Percentiles rank a stretch among this genome's conserved stretches.
Conservation (phyloP, 2,329 filamentous ascomycete genomes). For the Orbilia brochopaga region DNA sequence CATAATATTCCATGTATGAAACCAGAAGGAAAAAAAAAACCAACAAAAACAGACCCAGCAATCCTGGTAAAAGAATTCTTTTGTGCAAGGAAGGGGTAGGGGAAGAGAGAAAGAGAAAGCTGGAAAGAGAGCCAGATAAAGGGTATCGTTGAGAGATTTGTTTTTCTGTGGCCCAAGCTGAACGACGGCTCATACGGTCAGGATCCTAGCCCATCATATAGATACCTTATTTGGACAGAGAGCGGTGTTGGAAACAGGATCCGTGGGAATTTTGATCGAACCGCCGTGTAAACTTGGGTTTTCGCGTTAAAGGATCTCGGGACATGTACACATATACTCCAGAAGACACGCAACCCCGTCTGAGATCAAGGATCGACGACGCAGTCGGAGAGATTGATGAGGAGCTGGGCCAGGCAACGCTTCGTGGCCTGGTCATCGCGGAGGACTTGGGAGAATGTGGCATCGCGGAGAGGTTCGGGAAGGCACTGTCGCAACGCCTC, state of each 20-base stretch:
- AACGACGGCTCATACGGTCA: not conserved
- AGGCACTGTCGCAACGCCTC: slow-evolving; percentile 95
- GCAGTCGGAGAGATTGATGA: slow-evolving; percentile 94
- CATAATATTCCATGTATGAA: slow-evolving; percentile 29
- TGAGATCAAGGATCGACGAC: slow-evolving; percentile 64
- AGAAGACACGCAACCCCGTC: not conserved
- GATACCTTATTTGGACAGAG: no score
- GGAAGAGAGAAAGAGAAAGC: not conserved
- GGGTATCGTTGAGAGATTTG: slow-evolving; percentile 8
- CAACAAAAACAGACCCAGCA: not conserved
- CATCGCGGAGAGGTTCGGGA: slow-evolving; percentile 96
- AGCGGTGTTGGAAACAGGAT: no score
- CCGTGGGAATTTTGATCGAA: not conserved
- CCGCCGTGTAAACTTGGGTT: no score
- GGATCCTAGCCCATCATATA: no score
- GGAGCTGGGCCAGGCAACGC: slow-evolving; percentile 91
- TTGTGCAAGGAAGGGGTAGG: not conserved
- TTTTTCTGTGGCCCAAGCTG: not conserved
- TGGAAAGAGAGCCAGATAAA: not conserved
- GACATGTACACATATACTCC: not conserved
- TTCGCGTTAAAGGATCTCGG: no score
- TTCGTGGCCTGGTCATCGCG: slow-evolving; percentile 97
- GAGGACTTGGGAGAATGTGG: slow-evolving; percentile 94
- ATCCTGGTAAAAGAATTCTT: not conserved
- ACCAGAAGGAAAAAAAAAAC: slow-evolving; percentile 9